Evolutionary conservation across 108 stramenopile genomes (phyloP), one percentile per base, ranked within the genome.

Genomic region (Epithemia pelagica): DNA sequence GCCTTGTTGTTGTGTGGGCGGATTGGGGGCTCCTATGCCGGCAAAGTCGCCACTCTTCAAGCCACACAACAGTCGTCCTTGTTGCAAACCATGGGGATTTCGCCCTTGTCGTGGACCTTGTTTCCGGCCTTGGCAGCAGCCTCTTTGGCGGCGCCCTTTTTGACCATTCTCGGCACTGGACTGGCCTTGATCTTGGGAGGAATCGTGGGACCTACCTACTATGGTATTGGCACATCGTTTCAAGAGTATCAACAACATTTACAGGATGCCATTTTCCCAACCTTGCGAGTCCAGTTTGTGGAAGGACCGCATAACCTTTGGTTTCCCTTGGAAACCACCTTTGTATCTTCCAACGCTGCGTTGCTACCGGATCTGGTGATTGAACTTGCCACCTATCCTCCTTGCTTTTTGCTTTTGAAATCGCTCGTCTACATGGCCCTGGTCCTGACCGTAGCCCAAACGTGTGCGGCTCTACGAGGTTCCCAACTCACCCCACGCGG

Each of bases 41-140:
- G 90, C 0, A 84, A 89, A 62, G 78, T 88, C 22, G 90, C 87
- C 2, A 88, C 87, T 7, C 82, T 91, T 80, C 84, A 89, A 53
- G 82, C 87, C 0, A 87, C 90, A 25, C 68, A 79, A n/a, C 87
- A 91, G 70, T 87, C 79, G 64, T 87, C 86, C 67, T 59, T 91
- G 23, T 60, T 91, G 27, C 8, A 52, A 53, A 86, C 86, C 15
- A 58, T 91, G 77, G 90, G 90, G 18, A 77, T 87, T 18, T 68
- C 70, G 52, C 86, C 90, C 8, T 58, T 74, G 22, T 62, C 65
- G 54, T 91, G 85, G 85, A 81, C 90, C 21, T 75, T 88, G 23
- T 52, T 33, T 8, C 90, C 90, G 30, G 77, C 90, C 19, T 28
- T 87, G 8, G n/a, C 77, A 58, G 90, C 90, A 24, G 86, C 85